Evolutionary conservation across 495 filamentous ascomycete genomes (phyloP), one percentile per base, ranked within the genome.

Genomic region (Oidiodendron maius): DNA sequence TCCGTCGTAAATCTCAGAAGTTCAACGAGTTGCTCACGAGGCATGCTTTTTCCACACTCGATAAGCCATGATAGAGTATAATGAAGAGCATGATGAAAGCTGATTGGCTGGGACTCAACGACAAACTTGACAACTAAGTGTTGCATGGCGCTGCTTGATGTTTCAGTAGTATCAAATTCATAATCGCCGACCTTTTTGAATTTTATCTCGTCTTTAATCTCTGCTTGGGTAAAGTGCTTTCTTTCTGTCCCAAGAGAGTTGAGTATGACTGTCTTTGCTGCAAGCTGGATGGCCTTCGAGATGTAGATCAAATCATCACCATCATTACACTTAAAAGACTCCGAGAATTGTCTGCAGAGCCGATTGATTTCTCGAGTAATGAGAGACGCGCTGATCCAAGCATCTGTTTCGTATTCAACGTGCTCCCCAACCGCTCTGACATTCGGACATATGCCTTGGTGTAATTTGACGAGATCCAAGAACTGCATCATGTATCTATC

Each of bases 41-140:
- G 71, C 76, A 96, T 83, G 40, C 75, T 71, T 58, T 90, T 91
- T 26, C 82, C 94, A 50, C 86, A 84, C 56, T 96, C 93, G 48
- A 99, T 80, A 26, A 99, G 70, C 93, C 93, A 99, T 1, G 94
- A 97, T n/a, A 96, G 68, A 0, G 87, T 94, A 62, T 97, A 97
- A 62, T 99, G 93, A 26, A 99, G 72, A 6, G 89, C 88, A 63
- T 99, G 93, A 59, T 99, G 94, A 72, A 99, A 97, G 65, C 94
- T 97, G 64, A 97, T 93, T 0, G 86, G 82, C 54, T 93, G 82
- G 51, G 81, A 81, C 49, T 93, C 90, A 4, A 97, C 89, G 5
- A 84, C 76, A 62, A 93, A 96, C 51, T 85, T 84, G 21, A 96
- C 85, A 0, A 98, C 83, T 13, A 78, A 76, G 50, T 83, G 75